Conservation (phyloP, 106 monocot genomes). For the Hemerocallis citrina region DNA sequence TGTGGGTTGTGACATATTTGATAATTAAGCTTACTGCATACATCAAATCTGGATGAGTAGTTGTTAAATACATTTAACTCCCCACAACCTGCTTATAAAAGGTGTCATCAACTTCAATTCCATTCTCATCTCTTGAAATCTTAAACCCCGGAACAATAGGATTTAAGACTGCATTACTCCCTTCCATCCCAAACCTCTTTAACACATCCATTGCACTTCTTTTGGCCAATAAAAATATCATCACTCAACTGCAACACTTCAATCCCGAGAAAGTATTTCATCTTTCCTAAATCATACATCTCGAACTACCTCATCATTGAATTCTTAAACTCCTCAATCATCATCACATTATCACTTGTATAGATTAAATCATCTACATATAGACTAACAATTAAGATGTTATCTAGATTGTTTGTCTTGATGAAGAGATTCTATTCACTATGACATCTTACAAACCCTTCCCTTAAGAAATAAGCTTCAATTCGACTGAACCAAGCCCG, state of each 20-base stretch:
- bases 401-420: background rate
- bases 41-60: background rate
- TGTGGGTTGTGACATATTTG: background rate
- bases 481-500: background rate
- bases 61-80: background rate
- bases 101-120: background rate
- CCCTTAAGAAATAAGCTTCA: background rate
- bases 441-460: background rate
- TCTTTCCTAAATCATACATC: background rate
- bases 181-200: background rate
- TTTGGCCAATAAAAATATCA: background rate
- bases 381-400: background rate
- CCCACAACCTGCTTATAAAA: background rate
- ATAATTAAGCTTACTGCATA: background rate
- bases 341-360: background rate
- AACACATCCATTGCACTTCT: background rate
- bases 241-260: too few species aligned
- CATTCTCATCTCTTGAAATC: background rate
- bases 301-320: background rate
- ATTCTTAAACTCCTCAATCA: background rate
- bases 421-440: background rate
- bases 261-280: background rate
- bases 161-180: background rate
- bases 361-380: background rate
- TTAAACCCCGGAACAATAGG: background rate